Evolutionary conservation across 2,329 filamentous ascomycete species (phyloP), one percentile per base, ranked within the genome.

Genomic region (Paraphaeosphaeria minitans): DNA sequence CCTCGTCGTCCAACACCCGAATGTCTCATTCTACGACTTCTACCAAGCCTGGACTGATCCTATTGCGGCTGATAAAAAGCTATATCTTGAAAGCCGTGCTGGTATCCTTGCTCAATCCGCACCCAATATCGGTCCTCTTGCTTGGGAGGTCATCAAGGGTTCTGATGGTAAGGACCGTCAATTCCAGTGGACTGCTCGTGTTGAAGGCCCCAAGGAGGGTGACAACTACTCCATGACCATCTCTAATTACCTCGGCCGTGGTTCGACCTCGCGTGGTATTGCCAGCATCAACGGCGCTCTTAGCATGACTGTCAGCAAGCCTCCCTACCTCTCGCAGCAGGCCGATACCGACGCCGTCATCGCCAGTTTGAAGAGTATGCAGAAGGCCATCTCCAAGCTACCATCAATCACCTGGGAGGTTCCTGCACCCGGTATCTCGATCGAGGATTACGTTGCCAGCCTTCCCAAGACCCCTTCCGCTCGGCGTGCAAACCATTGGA

Each of bases 181-280:
- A 66, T 78, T 89, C 19, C 87, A 90, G 70, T 90, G 85, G 81
- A 89, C 87, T 10, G 83, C 86, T 45, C 83, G 87, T 63, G 86
- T 89, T 27, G 87, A 89, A 62, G 82, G 83, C 41, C 79, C 82
- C 47, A 81, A 79, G 54, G 69, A 73, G 39, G 74, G 72, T 39
- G 74, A 76, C 62, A 77, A 74, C n/a, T 53, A 67, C 55, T 71
- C 73, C 22, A 75, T 81, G 64, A 78, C 77, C 37, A 78, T 81
- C 60, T 77, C 74, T 48, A 79, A 81, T 62, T 89, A 90, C 75
- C 86, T 90, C 29, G 86, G 86, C 35, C 84, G 86, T 55, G 87
- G 88, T 42, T 79, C 84, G 22, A 83, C 82, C n/a, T 87, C 87
- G 14, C 80, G 86, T 41, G 87, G 87, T 48, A 79, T 83, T 46